Percentiles rank a stretch among this genome's conserved stretches.
phyloP scores from a whole-genome alignment of 2,329 filamentous ascomycete genomes.

The Camillea tinctor region DNA sequence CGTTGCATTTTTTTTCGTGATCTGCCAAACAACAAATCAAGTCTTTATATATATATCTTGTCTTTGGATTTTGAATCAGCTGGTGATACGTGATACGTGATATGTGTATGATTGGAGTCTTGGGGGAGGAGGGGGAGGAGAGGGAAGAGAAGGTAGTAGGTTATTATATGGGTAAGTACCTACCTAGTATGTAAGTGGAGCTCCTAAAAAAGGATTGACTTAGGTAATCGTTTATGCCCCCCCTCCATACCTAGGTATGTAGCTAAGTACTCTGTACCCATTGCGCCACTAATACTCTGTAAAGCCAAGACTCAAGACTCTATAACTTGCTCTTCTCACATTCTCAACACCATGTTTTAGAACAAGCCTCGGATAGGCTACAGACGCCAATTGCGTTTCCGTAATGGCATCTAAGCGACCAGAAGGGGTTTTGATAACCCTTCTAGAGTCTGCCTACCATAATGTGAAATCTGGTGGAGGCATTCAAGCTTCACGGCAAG shows the following conservation, averaged over 20 bases:
- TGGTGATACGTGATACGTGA: no score
- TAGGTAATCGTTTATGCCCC: no score
- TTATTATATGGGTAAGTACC: no score
- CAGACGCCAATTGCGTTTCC: constrained; percentile 13
- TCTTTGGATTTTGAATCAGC: background rate
- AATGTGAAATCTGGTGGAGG: no score
- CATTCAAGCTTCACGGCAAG: no score
- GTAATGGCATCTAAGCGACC: constrained; percentile 28
- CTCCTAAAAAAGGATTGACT: no score
- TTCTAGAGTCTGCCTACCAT: constrained; percentile 25
- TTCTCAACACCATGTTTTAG: constrained; percentile 17
- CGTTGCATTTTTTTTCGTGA: constrained; percentile 34
- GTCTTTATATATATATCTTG: background rate
- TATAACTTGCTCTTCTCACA: background rate
- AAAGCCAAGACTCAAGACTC: background rate
- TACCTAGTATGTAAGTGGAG: no score
- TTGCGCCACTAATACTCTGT: background rate
- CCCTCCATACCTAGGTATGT: no score
- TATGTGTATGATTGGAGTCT: no score
- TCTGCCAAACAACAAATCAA: constrained; percentile 14
- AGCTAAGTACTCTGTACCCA: no score
- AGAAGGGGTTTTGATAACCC: constrained; percentile 28
- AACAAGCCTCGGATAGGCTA: constrained; percentile 3
- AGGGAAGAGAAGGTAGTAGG: no score
- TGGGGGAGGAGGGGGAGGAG: no score